Evolutionary conservation across 1,139 yeast genomes (phyloP).

Genomic region (Taphrina betulina): DNA sequence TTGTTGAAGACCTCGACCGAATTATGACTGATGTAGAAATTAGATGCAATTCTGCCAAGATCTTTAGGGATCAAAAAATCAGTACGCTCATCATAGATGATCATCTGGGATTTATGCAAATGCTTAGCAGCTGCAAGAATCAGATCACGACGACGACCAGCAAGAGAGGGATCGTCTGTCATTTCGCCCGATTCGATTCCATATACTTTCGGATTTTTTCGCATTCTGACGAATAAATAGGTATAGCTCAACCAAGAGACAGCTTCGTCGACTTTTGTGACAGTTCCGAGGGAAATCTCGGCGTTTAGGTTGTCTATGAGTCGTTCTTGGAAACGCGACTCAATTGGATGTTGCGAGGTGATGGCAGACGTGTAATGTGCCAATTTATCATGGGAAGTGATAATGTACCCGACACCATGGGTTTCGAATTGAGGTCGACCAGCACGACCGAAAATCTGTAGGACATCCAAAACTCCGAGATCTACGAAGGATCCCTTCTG

Average conservation of each 20-base stretch:
- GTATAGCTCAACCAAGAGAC: constrained; percentile 97
- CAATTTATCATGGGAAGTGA: constrained; percentile 76
- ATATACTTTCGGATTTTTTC: constrained; percentile 86
- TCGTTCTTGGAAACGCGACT: constrained; percentile 73
- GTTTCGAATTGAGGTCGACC: constrained; percentile 97
- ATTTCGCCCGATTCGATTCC: constrained; percentile 90
- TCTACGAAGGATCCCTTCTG: constrained; percentile 93
- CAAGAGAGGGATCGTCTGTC: constrained; percentile 75
- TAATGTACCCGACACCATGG: constrained; percentile 86
- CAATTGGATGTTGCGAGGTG: constrained; percentile 96
- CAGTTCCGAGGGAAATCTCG: constrained; percentile 92
- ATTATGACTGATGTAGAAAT: constrained; percentile 79
- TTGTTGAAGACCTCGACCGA: constrained; percentile 88
- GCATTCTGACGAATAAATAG: constrained; percentile 89
- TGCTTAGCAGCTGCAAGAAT: constrained; percentile 76
- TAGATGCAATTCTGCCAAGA: constrained; percentile 90
- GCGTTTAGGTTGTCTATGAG: constrained; percentile 92
- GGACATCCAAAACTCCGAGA: constrained; percentile 91
- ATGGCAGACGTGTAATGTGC: constrained; percentile 84
- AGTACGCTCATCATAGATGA: constrained; percentile 81
- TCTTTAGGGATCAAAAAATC: constrained; percentile 82
- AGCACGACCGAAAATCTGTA: constrained; percentile 98
- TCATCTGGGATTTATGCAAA: constrained; percentile 84
- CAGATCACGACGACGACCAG: constrained; percentile 71
- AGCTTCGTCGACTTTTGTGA: constrained; percentile 90